Evolutionary conservation across 2,329 filamentous ascomycete genomes (phyloP).

Genomic region (Fusarium euwallaceae): DNA sequence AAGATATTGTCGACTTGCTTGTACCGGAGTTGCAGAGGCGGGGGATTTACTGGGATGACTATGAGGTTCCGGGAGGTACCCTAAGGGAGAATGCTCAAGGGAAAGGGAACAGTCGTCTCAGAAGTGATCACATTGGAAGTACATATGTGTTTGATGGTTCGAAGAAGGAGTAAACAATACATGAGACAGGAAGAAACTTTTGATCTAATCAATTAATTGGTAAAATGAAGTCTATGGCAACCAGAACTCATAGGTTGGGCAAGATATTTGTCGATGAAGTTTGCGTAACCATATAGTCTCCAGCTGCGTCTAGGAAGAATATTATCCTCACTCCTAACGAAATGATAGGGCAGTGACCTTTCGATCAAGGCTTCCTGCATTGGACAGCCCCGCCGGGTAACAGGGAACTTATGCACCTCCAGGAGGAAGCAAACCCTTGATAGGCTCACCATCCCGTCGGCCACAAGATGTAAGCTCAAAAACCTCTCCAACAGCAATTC

Average conservation of each 20-base stretch:
- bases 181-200: not conserved
- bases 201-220: not conserved
- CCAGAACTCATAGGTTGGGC: accelerated
- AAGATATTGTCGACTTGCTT: conserved; percentile 17
- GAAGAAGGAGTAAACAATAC: not conserved
- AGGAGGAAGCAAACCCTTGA: conserved; percentile 1
- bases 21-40: conserved; percentile 17
- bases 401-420: not conserved
- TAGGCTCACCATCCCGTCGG: conserved; percentile 3
- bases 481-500: not conserved
- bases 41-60: conserved; percentile 23
- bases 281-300: not conserved
- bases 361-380: not conserved
- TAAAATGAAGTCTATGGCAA: not conserved
- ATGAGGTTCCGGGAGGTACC: conserved; percentile 15
- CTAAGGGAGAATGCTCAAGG: conserved; percentile 15
- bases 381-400: accelerated
- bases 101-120: not conserved
- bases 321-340: too few species aligned
- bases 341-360: not conserved
- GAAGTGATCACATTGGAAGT: conserved; percentile 8
- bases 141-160: not conserved
- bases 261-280: not conserved
- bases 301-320: not conserved
- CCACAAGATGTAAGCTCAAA: conserved; percentile 9